Evolutionary conservation across 1,284 basidiomycete genomes (phyloP), one percentile per base, ranked within the genome.

Genomic region (Ganoderma meredithae): DNA sequence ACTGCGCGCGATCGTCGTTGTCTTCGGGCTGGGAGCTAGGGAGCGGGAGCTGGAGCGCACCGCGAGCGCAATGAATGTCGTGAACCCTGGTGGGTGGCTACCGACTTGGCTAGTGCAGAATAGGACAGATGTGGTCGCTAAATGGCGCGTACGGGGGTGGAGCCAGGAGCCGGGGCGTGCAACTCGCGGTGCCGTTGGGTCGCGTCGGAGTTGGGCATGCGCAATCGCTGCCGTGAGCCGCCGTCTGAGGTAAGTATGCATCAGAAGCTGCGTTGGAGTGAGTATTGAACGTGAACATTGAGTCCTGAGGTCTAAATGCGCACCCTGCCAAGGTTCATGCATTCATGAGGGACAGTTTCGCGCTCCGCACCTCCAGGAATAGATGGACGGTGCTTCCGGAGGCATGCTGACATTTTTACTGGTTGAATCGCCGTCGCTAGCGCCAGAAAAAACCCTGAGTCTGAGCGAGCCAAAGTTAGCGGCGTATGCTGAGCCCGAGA

Each of bases 1-100:
- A 55, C 52, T 12, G 52, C 52, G 27, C 52, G 31, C 52, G 52
- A 55, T 55, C 52, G 52, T 55, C 52, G 52, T 55, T 7, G 27
- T 12, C 52, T 31, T 31, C 52, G 25, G 12, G 22, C 9, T 53
- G 52, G 25, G 52, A 53, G 52, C 25, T 31, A 31, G 27, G 27
- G 27, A 31, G 27, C 27, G 27, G 27, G 27, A 31, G 27, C 27
- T 2, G 36, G 36, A 36, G 36, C 36, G 36, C 36, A 36, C 9
- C 36, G 36, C 36, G 36, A 36, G 7, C 36, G 6, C 36, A 25
- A 49, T 49, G 10, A 17, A 47, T 49, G 47, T 22, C 22, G 47
- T 25, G 47, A 25, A 25, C 47, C 47, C 22, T 25, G 47, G 36
- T 2, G 36, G 36, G 36, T 6, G 36, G 36, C 36, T 9, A 36